Evolutionary conservation across 1,284 basidiomycete genomes (phyloP), one percentile per base, ranked within the genome.

Genomic region (Leccinum huronense): DNA sequence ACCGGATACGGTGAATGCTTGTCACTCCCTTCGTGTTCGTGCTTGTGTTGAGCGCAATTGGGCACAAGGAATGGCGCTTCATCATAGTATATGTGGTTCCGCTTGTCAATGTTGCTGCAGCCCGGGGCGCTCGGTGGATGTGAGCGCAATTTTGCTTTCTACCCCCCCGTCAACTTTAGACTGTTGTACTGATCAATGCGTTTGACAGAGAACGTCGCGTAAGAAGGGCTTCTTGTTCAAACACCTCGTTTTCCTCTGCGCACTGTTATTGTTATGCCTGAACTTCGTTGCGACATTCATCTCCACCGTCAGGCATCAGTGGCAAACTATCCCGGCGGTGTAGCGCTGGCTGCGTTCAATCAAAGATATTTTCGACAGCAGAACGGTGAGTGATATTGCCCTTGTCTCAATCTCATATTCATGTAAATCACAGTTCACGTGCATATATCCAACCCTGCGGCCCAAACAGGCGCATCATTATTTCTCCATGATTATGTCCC

Each of bases 51-150:
- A 95, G 93, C 71, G 78, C 75, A 19, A 80, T 98, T 0, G 89
- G 86, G 0, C 94, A 96, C 76, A 96, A 96, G 73, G 97, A 99
- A 77, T 98, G 97, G 96, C 85, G 97, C 4, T 99, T 99, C 76
- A 83, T 98, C 65, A 83, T 27, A 27, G 23, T 95, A 5, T 98
- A 98, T 72, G 83, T 87, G 11, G 84, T 98, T 0, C 95, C 97
- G 0, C 72, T 88, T 0, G 81, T 94, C 75, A 98, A 98, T 70
- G 78, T 95, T 5, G 83, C 90, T 1, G 93, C 91, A 0, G 90
- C 94, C 0, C 76, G 87, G 16, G 89, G 86, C 2, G 80, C 86
- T 0, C 74, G 77, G 8, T 84, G 80, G 75, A 72, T 94, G 88
- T 92, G 74, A 68, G 88, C 80, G n/a, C 13, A 8, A 8, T 19